phyloP scores from a whole-genome alignment of 2,329 filamentous ascomycete genomes.

The Diaporthe nobilis region DNA sequence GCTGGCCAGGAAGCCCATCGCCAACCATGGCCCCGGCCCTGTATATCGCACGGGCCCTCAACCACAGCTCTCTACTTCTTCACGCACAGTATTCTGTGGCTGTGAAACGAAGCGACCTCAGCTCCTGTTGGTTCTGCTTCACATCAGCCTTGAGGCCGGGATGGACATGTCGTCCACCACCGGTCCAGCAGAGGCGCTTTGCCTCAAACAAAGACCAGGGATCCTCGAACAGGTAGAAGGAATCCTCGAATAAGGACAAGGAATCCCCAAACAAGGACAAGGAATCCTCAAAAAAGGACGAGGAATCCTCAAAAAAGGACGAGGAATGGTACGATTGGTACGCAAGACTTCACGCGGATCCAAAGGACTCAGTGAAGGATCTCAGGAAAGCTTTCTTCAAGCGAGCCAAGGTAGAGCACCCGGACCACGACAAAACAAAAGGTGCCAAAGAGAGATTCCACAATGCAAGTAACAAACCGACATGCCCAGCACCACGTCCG shows the following conservation, averaged over 20 bases:
- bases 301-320: background rate
- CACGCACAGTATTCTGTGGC: background rate
- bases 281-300: background rate
- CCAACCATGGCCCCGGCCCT: background rate
- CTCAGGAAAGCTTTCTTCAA: background rate
- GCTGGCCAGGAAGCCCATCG: background rate
- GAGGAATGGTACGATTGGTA: background rate
- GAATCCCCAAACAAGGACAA: background rate
- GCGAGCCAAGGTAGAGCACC: background rate
- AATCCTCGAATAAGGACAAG: background rate
- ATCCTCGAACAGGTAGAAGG: background rate
- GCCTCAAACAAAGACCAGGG: background rate
- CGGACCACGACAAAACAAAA: background rate
- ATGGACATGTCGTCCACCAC: background rate
- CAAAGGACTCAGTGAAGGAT: background rate
- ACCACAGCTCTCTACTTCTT: background rate
- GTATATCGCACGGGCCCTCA: too few species aligned
- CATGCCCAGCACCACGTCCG: background rate
- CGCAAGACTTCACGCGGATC: background rate
- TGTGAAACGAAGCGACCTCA: background rate
- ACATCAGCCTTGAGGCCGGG: background rate
- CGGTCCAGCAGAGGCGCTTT: background rate
- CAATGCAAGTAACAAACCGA: background rate
- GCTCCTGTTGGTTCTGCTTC: background rate
- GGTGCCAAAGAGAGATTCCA: background rate